phyloP scores from a whole-genome alignment of 169 alveolate species.

The Plasmodium gaboni region DNA sequence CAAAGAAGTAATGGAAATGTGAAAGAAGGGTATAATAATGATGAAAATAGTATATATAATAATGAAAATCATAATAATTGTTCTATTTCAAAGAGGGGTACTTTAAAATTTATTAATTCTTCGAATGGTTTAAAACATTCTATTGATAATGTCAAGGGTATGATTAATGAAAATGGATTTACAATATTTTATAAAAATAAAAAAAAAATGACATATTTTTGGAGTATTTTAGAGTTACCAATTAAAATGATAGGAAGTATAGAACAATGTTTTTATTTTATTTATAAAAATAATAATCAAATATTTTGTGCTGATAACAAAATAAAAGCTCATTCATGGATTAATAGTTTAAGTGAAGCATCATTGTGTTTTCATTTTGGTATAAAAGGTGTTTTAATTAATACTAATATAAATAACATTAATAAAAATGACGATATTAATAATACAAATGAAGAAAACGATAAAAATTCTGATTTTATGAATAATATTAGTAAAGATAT shows the following conservation, averaged over 20 bases:
- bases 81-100: constrained; percentile 51
- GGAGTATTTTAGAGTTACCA: constrained; percentile 63
- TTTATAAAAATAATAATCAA: constrained; percentile 62
- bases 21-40: neutral
- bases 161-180: constrained; percentile 52
- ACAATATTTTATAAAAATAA: constrained; percentile 60
- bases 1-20: neutral
- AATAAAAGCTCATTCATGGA: constrained; percentile 51
- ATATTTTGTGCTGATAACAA: constrained; percentile 64
- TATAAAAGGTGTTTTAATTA: constrained; percentile 37
- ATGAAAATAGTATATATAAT: no score
- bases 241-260: constrained; percentile 68
- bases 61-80: constrained; percentile 14
- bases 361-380: constrained; percentile 49
- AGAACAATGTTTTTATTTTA: constrained; percentile 51
- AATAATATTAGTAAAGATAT: no score
- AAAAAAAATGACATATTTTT: constrained; percentile 59
- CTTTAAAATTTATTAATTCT: constrained; percentile 58
- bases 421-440: constrained; percentile 3
- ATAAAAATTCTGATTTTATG: constrained; percentile 2
- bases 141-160: constrained; percentile 54
- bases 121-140: constrained; percentile 69
- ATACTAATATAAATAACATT: constrained; percentile 17
- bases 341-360: constrained; percentile 57
- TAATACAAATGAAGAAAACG: constrained; percentile 15